These are phyloP conservation scores for Eucalyptus curtisii DNA, from an alignment of 345 rosid species.

Conservation along the genomic window DNA sequence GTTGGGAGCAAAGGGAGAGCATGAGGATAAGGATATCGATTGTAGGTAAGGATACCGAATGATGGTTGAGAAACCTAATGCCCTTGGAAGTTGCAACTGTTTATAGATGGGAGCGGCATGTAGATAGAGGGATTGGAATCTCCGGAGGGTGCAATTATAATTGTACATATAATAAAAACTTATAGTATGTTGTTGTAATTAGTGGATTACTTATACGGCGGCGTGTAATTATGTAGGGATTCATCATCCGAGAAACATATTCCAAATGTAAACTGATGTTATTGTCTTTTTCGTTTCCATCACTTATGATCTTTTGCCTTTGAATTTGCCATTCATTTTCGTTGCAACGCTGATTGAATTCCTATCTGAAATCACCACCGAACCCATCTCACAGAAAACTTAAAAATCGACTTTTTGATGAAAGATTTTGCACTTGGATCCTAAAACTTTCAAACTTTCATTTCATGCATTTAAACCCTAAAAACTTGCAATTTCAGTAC, in stretches of 20 bases:
- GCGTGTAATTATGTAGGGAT: background rate
- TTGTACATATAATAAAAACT: no score
- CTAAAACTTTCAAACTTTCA: background rate
- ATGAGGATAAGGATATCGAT: background rate
- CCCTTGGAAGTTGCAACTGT: background rate
- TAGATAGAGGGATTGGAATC: background rate
- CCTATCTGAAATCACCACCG: background rate
- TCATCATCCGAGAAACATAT: background rate
- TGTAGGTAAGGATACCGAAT: background rate
- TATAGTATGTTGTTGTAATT: background rate
- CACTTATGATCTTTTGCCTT: background rate
- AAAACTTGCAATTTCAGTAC: background rate
- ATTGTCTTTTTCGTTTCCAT: background rate
- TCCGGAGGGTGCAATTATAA: background rate
- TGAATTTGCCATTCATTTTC: no score
- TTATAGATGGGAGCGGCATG: background rate
- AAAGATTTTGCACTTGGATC: background rate
- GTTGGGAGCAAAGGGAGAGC: background rate
- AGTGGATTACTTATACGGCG: background rate
- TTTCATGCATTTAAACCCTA: background rate
- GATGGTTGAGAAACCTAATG: background rate
- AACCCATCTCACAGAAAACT: background rate
- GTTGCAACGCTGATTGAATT: background rate
- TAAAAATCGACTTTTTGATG: no score
- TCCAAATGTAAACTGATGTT: background rate